A percentile compares a stretch with the other conserved stretches of the same genome.
Conservation (phyloP, 331 rosid genomes). For the Quercus lobata region DNA sequence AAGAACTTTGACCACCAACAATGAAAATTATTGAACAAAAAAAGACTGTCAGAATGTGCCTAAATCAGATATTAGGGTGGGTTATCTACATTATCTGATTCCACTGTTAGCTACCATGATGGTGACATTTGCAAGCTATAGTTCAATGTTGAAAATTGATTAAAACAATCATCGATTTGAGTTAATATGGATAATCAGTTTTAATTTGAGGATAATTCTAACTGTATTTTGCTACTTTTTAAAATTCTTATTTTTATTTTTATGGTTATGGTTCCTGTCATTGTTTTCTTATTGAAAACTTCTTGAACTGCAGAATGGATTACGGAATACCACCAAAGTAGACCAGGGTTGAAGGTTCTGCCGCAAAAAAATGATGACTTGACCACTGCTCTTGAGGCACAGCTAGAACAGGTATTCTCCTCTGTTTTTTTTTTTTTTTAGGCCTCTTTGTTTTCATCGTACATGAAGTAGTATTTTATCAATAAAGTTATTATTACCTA, state of each 20-base stretch:
- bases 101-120: not conserved
- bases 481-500: too few relatives aligned
- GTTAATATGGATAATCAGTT: not conserved
- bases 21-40: not conserved
- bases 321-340: constrained; percentile 54
- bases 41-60: not conserved
- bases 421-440: not conserved
- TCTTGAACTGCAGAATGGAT: constrained; percentile 62
- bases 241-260: not conserved
- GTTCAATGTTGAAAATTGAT: not conserved
- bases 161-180: not conserved
- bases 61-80: not conserved
- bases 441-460: too few relatives aligned
- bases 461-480: too few relatives aligned
- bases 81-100: not conserved
- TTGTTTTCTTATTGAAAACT: constrained; percentile 17
- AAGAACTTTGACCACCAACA: not conserved
- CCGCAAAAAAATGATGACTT: constrained; percentile 57
- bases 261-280: not conserved
- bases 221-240: not conserved
- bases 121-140: not conserved
- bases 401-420: constrained; percentile 57
- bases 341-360: constrained; percentile 64
- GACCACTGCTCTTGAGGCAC: constrained; percentile 46
- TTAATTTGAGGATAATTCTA: not conserved